Evolutionary conservation across 1,284 basidiomycete genomes (phyloP).

Genomic region (Ceratobasidium papillatum): DNA sequence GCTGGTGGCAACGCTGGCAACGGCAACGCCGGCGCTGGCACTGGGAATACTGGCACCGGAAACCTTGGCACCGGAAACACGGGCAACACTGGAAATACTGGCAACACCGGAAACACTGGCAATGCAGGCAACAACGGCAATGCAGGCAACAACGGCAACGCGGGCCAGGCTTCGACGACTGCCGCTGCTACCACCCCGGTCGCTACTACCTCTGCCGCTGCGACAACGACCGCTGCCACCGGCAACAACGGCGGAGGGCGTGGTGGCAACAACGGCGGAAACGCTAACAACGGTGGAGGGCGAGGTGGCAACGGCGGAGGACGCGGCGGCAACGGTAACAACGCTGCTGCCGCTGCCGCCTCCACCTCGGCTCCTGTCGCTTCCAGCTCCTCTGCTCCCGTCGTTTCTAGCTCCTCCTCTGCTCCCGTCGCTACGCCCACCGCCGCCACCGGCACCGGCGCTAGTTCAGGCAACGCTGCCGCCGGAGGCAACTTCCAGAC

Average conservation of each 20-base stretch:
- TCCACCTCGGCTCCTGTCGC: background rate
- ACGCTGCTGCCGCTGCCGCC: background rate
- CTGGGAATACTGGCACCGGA: background rate
- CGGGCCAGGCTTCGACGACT: background rate
- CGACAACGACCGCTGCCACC: background rate
- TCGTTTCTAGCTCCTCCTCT: background rate
- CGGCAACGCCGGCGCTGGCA: background rate
- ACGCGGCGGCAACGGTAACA: conserved; percentile 1
- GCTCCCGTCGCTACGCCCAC: background rate
- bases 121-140: background rate
- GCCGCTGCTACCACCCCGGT: background rate
- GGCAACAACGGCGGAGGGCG: background rate
- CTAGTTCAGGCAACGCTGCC: background rate
- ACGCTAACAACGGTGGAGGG: conserved; percentile 1
- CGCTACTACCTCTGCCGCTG: background rate
- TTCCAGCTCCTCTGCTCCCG: too few species aligned
- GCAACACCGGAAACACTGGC: background rate
- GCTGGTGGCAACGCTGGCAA: conserved; percentile 18
- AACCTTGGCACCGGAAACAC: background rate
- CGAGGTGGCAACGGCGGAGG: background rate
- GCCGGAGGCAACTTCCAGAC: conserved; percentile 20
- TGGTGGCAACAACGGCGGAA: conserved; percentile 8
- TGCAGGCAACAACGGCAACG: background rate
- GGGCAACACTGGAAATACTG: background rate
- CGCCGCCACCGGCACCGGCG: background rate